A percentile compares a stretch with the other conserved stretches of the same genome.
Conservation (phyloP, 2,329 filamentous ascomycete species). For the Dryadomyces quercivorus region DNA sequence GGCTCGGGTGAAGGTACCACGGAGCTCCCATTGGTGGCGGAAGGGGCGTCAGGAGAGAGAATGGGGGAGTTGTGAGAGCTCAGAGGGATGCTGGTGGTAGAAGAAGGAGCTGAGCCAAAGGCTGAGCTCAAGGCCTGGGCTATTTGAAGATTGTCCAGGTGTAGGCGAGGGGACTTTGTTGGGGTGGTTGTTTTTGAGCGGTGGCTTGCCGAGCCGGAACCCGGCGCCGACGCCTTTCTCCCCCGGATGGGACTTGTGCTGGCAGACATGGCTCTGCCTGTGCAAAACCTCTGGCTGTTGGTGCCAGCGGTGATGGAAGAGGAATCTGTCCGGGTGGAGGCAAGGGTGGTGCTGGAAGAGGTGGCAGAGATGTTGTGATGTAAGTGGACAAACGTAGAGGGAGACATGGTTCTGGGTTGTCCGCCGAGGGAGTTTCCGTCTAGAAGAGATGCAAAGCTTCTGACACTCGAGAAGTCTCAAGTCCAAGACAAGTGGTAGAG, state of each 20-base stretch:
- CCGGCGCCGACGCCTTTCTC: neutral
- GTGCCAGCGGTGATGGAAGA: neutral
- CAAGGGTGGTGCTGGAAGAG: conserved; percentile 2
- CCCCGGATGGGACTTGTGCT: conserved; percentile 1
- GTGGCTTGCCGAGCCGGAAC: neutral
- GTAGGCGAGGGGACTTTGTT: neutral
- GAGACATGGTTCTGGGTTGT: neutral
- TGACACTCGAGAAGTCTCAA: neutral
- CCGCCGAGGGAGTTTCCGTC: neutral
- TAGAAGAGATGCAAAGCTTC: neutral
- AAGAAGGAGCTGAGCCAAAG: conserved; percentile 24
- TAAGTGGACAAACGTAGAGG: neutral
- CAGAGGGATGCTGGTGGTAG: conserved; percentile 43
- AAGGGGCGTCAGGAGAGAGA: conserved; percentile 38
- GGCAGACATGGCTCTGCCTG: neutral
- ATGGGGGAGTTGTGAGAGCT: conserved; percentile 44
- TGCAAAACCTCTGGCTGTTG: neutral
- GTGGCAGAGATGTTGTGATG: neutral
- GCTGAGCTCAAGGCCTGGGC: conserved; percentile 25
- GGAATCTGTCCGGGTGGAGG: neutral
- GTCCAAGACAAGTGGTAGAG: neutral
- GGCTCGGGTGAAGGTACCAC: conserved; percentile 56
- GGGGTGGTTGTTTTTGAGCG: neutral
- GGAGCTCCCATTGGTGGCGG: conserved; percentile 47
- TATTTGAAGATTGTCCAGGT: conserved; percentile 27